Conservation (phyloP, 2,329 filamentous ascomycete species). For the Magnaporthales sp. region DNA sequence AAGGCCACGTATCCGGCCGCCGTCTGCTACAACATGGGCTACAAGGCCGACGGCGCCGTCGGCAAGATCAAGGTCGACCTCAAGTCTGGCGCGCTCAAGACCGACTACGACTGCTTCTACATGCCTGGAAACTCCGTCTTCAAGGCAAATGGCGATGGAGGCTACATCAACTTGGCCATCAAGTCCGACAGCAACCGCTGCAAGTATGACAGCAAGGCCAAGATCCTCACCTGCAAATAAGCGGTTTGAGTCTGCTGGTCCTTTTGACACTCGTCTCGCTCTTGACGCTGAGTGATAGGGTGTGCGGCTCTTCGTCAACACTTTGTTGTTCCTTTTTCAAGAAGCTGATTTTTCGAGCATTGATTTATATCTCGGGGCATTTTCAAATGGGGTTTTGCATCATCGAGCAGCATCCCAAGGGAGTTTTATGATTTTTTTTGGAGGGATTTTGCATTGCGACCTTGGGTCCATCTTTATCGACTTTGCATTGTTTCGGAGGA, state of each 20-base stretch:
- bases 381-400: not conserved
- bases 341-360: not conserved
- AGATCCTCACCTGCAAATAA: slow-evolving; percentile 1
- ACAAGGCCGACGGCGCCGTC: slow-evolving; percentile 7
- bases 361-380: not conserved
- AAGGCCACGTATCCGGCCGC: slow-evolving; percentile 9
- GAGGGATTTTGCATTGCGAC: not conserved
- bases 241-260: no score
- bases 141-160: slow-evolving; percentile 10
- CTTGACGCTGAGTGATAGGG: no score
- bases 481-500: not conserved
- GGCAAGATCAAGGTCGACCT: slow-evolving; percentile 8
- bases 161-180: slow-evolving; percentile 10
- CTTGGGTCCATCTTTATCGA: not conserved
- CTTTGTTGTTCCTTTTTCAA: not conserved
- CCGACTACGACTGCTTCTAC: slow-evolving; percentile 14
- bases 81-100: slow-evolving; percentile 10
- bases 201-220: slow-evolving; percentile 1
- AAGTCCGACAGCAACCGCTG: not conserved
- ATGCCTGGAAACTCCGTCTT: slow-evolving; percentile 10
- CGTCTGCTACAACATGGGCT: slow-evolving; percentile 14
- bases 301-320: no score
- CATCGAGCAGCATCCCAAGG: not conserved
- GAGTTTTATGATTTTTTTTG: not conserved
- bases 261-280: not conserved